These are phyloP conservation scores for Leishmania braziliensis DNA, from an alignment of 208 protist genomes.

Conservation along the genomic window DNA sequence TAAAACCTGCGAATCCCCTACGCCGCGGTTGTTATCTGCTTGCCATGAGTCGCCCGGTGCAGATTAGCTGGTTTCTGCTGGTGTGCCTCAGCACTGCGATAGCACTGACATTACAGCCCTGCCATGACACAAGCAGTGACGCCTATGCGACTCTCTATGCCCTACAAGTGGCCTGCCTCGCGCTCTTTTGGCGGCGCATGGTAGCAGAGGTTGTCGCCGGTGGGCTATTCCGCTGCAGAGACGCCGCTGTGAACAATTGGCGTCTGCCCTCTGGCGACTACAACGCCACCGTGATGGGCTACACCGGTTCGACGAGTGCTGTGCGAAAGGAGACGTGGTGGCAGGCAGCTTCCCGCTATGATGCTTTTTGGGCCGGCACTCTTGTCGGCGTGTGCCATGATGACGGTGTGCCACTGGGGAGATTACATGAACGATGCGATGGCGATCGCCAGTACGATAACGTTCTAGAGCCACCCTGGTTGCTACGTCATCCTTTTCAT, in stretches of 20 bases:
- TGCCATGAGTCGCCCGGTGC: slow-evolving; percentile 1
- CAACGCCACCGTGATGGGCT: slow-evolving; percentile 14
- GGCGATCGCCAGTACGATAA: slow-evolving; percentile 17
- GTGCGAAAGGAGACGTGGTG: slow-evolving; percentile 25
- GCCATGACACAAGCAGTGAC: slow-evolving; percentile 33
- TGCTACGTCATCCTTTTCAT: slow-evolving; percentile 53
- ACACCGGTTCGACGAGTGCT: slow-evolving; percentile 5
- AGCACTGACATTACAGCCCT: slow-evolving; percentile 37
- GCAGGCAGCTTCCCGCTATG: slow-evolving; percentile 39
- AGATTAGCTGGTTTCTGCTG: slow-evolving; percentile 28
- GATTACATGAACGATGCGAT: slow-evolving; percentile 56
- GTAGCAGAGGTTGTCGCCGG: slow-evolving; percentile 41
- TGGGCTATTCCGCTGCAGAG: slow-evolving; percentile 50
- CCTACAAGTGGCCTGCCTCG: slow-evolving; percentile 35
- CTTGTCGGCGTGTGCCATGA: slow-evolving; percentile 60
- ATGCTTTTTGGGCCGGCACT: slow-evolving; percentile 59
- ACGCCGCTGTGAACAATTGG: slow-evolving; percentile 14
- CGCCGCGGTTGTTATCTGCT: slow-evolving; percentile 17
- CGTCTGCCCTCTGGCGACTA: slow-evolving; percentile 26
- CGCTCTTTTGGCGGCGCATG: slow-evolving; percentile 65
- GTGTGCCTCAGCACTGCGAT: slow-evolving; percentile 41
- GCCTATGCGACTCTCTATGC: slow-evolving; percentile 31
- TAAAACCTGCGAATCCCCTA: not conserved
- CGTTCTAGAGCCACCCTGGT: slow-evolving; percentile 27
- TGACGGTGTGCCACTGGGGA: slow-evolving; percentile 52